phyloP scores from a whole-genome alignment of 192 early-diverging fungal species.

The Lobosporangium transversale region DNA sequence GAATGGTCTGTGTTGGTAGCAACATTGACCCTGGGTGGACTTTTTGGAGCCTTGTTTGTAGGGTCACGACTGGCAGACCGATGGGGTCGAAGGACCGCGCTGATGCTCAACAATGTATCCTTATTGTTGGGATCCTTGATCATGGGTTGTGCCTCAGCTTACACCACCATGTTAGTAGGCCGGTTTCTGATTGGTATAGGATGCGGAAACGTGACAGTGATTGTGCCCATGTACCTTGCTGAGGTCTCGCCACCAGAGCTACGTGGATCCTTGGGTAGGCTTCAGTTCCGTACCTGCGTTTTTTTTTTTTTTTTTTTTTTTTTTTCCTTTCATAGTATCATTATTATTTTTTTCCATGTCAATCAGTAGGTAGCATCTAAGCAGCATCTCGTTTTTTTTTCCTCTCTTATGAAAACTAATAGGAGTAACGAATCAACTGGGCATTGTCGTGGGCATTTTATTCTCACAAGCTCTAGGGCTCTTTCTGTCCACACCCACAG shows the following conservation, averaged over 20 bases:
- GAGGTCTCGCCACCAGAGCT: slow-evolving; percentile 75
- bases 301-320: no score
- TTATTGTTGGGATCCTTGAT: slow-evolving; percentile 70
- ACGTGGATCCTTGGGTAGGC: slow-evolving; percentile 77
- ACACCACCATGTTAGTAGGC: slow-evolving; percentile 65
- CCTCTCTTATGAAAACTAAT: neutral
- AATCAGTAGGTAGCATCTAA: no score
- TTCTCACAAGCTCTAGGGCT: slow-evolving; percentile 75
- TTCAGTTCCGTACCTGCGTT: no score
- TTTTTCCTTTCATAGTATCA: no score
- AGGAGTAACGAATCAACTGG: slow-evolving; percentile 86
- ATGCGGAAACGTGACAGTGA: slow-evolving; percentile 77
- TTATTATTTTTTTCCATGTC: no score
- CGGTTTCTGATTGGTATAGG: slow-evolving; percentile 82
- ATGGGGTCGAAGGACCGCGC: slow-evolving; percentile 73
- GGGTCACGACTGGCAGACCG: slow-evolving; percentile 66
- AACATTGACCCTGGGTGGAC: slow-evolving; percentile 75
- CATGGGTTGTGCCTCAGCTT: slow-evolving; percentile 65
- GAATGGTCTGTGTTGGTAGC: slow-evolving; percentile 69
- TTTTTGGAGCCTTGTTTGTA: slow-evolving; percentile 79
- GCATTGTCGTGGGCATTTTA: slow-evolving; percentile 84
- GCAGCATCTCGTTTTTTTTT: no score
- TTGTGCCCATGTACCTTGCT: slow-evolving; percentile 83
- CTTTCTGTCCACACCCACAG: slow-evolving; percentile 64
- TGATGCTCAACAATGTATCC: slow-evolving; percentile 75